Evolutionary conservation across 306 rosid species (phyloP), one percentile per base, ranked within the genome.

Genomic region (Corylus avellana): DNA sequence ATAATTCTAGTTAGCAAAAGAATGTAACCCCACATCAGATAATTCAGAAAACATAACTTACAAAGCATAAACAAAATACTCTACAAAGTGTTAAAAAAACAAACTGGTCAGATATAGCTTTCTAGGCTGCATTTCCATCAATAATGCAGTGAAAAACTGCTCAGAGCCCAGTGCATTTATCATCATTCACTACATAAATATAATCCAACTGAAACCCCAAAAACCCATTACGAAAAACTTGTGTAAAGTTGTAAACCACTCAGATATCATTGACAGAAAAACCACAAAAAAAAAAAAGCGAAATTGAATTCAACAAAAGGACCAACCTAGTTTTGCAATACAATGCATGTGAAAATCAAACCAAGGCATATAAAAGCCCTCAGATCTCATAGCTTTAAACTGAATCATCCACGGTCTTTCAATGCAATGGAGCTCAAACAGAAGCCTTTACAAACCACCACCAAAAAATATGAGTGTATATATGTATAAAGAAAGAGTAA

Each of bases 111-210:
- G 77, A 84, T 11, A 76, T 1, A 77, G 84, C 77, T 84, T 81
- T 81, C 87, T 80, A 84, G 77, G 78, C 83, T 74, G 57, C 75
- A 73, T 73, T 79, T 81, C 81, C 79, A 68, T 81, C 86, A 84
- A 69, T 22, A 84, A 54, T n/a, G 55, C 78, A 84, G 54, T 39
- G 39, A 58, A 58, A 37, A 16, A 74, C 81, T 79, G 83, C 77
- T 84, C 83, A 80, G 81, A 84, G 85, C 79, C 83, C 83, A 84
- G 86, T 77, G 85, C 79, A 79, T 51, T 39, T 77, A 73, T 81
- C 87, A 84, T 87, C 82, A 73, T 79, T 58, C 76, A 35, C 63
- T 7, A 3, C 14, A 58, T 1, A 58, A 20, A 39, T n/a, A 64
- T 25, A 72, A 18, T 13, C 16, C 16, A 3, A 47, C 17, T 8